Base-by-base conservation (phyloP, 164 flowering plant species). In the Platanus orientalis region DNA sequence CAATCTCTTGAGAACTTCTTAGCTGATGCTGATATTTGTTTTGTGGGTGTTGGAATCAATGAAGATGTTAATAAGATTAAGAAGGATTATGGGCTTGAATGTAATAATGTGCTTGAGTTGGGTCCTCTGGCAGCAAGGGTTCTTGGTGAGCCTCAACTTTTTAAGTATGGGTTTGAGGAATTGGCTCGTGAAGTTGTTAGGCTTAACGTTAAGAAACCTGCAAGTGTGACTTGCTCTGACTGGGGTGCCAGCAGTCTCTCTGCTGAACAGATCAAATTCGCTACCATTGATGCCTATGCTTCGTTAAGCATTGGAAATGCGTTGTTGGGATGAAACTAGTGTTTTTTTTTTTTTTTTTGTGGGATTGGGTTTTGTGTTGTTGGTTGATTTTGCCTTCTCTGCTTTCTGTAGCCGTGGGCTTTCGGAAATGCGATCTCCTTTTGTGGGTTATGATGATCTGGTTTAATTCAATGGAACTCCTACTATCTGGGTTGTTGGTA, bases 41-140 rank as follows among this genome's bases (percentile, higher is more conserved):
- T 57, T 27, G 23, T 59, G 2, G 62, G 62, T 17, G 20, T 59
- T 42, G 62, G 62, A 14, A 59, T 59, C 62, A 44, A 24, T 7
- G 52, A 59, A 17, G 44, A 59, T 17, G 7, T 59, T 14, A 1
- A 32, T 4, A 59, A 40, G 62, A 19, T 44, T 6, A 6, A 14
- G 21, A 59, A 25, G 20, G 62, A 59, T 24, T 42, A 44, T 13
- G 62, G 32, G 12, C 10, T 19, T 48, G 45, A 5, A 4, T 42
- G 32, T 23, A 25, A 3, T 7, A 25, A 16, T 14, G 50, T 11
- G 0, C 0, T 24, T 21, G 51, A 59, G 13, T 26, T 59, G 20
- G 62, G 62, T 1, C 23, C 29, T 25, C 34, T 42, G 28, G 62
- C 62, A 13, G 50, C 62, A 11, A 16, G 28, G 28, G 49, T 58